phyloP scores from a whole-genome alignment of 2,329 filamentous ascomycete species.

The Penicillium sp. region DNA sequence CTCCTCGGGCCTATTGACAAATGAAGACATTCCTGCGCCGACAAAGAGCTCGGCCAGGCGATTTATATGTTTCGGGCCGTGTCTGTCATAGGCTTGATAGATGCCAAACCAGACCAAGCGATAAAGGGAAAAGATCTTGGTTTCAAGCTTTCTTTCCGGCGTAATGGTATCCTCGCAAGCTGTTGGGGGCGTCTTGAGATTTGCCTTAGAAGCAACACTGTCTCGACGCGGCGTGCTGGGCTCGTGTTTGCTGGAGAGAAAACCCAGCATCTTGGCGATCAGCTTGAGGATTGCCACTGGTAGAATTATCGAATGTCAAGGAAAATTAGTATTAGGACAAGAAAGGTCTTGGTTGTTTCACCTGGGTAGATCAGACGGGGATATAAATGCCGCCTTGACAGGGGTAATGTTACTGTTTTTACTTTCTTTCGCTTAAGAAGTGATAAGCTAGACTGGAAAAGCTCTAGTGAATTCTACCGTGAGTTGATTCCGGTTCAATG shows the following conservation, averaged over 20 bases:
- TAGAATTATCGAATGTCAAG: background rate
- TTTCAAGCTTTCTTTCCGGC: background rate
- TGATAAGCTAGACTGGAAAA: background rate
- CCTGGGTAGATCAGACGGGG: background rate
- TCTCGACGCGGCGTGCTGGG: background rate
- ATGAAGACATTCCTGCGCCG: conserved; percentile 3
- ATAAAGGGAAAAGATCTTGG: conserved; percentile 2
- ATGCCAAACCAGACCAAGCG: conserved; percentile 1
- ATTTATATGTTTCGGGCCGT: background rate
- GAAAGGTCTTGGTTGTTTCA: background rate
- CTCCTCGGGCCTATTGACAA: background rate
- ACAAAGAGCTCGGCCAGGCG: background rate
- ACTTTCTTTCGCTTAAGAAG: background rate
- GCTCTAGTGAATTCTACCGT: background rate
- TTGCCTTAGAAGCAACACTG: background rate
- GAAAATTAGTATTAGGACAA: background rate
- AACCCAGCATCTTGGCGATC: background rate
- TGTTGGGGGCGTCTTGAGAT: background rate
- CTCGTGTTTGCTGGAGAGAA: background rate
- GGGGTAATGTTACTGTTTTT: background rate
- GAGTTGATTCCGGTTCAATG: background rate
- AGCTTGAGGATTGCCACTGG: background rate
- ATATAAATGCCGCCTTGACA: background rate
- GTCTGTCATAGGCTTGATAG: conserved; percentile 1
- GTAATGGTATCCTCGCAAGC: background rate